phyloP scores from a whole-genome alignment of 805 yeast genomes.

The Starmerella bombicola region DNA sequence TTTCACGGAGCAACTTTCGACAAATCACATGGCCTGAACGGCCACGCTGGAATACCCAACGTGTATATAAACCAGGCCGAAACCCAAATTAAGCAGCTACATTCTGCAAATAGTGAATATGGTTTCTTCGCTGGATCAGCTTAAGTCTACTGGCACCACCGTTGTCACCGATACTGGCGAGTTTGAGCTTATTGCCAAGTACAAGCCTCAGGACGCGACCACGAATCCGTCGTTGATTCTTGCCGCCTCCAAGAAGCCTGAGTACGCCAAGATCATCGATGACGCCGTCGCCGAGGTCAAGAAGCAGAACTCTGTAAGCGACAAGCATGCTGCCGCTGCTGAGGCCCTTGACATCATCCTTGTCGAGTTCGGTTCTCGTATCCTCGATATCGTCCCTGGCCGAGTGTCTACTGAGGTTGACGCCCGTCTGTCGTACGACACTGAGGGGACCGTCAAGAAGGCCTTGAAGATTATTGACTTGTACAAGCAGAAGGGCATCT shows the following conservation, averaged over 20 bases:
- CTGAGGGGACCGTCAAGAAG: constrained; percentile 83
- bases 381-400: constrained; percentile 91
- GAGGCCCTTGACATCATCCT: constrained; percentile 82
- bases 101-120: too few relatives aligned
- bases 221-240: constrained; percentile 95
- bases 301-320: constrained; percentile 28
- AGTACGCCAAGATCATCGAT: constrained; percentile 81
- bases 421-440: constrained; percentile 94
- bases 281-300: constrained; percentile 80
- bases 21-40: too few relatives aligned
- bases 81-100: too few relatives aligned
- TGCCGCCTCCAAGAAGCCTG: constrained; percentile 86
- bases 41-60: too few relatives aligned
- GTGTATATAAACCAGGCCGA: too few relatives aligned
- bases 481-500: constrained; percentile 74
- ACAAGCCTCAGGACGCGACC: constrained; percentile 98
- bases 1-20: too few relatives aligned
- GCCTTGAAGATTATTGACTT: constrained; percentile 81
- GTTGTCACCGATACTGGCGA: constrained; percentile 99
- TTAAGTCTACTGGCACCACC: constrained; percentile 88
- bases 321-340: constrained; percentile 47
- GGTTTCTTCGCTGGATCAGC: constrained; percentile 72
- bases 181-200: constrained; percentile 91
- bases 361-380: constrained; percentile 92
- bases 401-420: constrained; percentile 99